Conservation (phyloP, 129 eudicot genomes). For the Mikania micrantha region DNA sequence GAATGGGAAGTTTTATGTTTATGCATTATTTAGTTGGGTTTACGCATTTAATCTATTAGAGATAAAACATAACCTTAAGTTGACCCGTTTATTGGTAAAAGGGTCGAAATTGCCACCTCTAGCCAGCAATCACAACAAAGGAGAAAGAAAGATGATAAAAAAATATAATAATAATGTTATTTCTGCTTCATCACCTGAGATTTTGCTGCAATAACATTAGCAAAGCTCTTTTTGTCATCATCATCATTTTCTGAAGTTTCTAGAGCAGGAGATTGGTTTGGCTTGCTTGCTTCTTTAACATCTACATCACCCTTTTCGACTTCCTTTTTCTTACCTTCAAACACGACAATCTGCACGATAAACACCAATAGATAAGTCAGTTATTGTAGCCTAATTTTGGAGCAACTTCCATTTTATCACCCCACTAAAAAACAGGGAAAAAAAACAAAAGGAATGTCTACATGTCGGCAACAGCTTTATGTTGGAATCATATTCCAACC, state of each 20-base stretch:
- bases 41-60: not conserved
- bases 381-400: constrained; percentile 1
- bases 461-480: constrained; percentile 8
- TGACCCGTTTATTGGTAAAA: no score
- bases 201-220: constrained; percentile 14
- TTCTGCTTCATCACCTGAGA: constrained; percentile 32
- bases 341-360: constrained; percentile 40
- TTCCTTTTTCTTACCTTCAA: constrained; percentile 43
- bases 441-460: not conserved
- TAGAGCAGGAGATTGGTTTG: constrained; percentile 15
- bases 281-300: constrained; percentile 29
- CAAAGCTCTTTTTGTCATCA: constrained; percentile 17
- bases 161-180: not conserved
- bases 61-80: not conserved
- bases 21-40: not conserved
- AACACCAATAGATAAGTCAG: not conserved
- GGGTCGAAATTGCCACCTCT: not conserved
- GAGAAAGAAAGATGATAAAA: not conserved
- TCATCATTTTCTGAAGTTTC: constrained; percentile 26
- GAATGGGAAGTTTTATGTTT: not conserved
- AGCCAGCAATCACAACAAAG: not conserved
- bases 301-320: constrained; percentile 18
- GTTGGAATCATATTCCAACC: constrained; percentile 7
- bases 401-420: constrained; percentile 4
- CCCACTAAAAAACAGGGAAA: not conserved